phyloP scores from a whole-genome alignment of 225 moss, liverwort and hornwort species.

The Pseudisothecium myosuroides region DNA sequence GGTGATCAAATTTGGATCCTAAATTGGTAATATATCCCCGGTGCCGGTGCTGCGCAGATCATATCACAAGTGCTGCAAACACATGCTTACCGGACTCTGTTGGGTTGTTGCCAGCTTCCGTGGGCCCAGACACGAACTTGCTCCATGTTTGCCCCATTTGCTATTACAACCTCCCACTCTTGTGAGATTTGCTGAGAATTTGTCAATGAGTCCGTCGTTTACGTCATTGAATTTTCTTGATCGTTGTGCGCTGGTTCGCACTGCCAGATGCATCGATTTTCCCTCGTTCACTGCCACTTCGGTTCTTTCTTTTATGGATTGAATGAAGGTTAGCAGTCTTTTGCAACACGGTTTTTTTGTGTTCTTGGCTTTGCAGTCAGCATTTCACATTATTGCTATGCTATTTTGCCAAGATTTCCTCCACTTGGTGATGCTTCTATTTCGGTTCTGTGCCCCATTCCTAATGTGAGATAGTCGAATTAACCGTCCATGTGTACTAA shows the following conservation, averaged over 20 bases:
- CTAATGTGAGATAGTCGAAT: background rate
- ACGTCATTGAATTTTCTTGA: background rate
- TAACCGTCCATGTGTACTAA: background rate
- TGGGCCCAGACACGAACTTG: slow-evolving; percentile 18
- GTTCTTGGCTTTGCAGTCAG: background rate
- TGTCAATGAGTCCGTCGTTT: background rate
- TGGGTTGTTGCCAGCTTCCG: slow-evolving; percentile 14
- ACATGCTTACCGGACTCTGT: background rate
- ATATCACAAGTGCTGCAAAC: background rate
- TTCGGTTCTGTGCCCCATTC: background rate
- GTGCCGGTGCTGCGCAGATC: background rate
- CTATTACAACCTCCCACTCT: background rate
- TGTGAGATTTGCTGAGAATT: background rate
- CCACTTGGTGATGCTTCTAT: background rate
- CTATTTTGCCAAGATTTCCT: background rate
- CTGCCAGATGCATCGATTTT: slow-evolving; percentile 8
- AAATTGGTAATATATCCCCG: background rate
- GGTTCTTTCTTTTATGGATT: background rate
- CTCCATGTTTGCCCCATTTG: slow-evolving; percentile 48
- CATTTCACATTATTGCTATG: background rate
- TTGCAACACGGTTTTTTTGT: background rate
- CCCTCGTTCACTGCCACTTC: background rate
- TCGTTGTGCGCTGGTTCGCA: background rate
- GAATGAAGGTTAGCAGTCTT: background rate
- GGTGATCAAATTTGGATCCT: background rate